Evolutionary conservation across 257 asterid genomes (phyloP), one percentile per base, ranked within the genome.

Genomic region (Gynochthodes officinalis): DNA sequence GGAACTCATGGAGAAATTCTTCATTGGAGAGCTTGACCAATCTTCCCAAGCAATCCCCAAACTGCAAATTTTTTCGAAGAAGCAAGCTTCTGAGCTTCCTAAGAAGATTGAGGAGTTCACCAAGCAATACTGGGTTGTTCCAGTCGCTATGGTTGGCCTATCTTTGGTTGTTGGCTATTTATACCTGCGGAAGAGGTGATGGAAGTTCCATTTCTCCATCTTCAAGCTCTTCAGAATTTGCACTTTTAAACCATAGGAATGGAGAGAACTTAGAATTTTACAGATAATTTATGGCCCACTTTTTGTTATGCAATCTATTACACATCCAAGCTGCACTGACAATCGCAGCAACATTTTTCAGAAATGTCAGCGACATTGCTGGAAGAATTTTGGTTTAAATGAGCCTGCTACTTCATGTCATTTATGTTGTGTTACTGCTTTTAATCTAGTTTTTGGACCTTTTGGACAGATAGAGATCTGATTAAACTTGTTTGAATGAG

Each of bases 11-110:
- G 90, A 83, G 77, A 69, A 83, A 72, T 94, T 87, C 84, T 89
- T 75, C 89, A 84, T 94, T 14, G 99, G 99, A 73, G 99, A 94
- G 81, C 85, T 94, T 18, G 96, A 89, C 44, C 54, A 82, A 27
- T n/a, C 80, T 58, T 54, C 87, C 21, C 72, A 86, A 70, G 78
- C 83, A 50, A 87, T 88, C 73, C 94, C 95, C 0, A 81, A 87
- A 82, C 73, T 87, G 64, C 82, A 86, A 82, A 86, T 85, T 46
- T 72, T 84, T 8, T 80, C 73, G 54, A 80, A 87, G 79, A 80
- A 78, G 73, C 75, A 79, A 63, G 80, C 78, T 50, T 49, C 70
- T 25, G 73, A 66, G 37, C 65, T 83, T 69, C 70, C 82, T 0
- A 74, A 63, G 67, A 85, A 84, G 77, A 59, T 86, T 44, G 39